Percentiles rank a stretch among this genome's conserved stretches.
Conservation (phyloP, 2,329 filamentous ascomycete genomes). For the Verticillium dahliae region DNA sequence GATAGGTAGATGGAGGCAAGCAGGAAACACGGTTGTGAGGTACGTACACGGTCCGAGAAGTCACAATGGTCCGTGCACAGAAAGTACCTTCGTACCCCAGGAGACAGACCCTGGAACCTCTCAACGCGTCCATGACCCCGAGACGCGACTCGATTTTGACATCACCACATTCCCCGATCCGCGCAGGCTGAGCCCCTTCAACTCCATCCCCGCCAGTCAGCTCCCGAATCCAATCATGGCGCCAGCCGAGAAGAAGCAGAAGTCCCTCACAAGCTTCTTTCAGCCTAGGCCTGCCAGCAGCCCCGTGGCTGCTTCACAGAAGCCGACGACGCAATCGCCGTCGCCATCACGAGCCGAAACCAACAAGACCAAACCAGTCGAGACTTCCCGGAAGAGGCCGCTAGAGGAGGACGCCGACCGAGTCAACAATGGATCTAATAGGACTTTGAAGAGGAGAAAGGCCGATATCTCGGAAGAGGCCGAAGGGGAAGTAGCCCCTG, state of each 20-base stretch:
- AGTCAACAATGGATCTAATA: conserved; percentile 32
- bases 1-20: no score
- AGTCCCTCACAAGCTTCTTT: conserved; percentile 84
- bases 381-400: conserved; percentile 40
- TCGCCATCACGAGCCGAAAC: conserved; percentile 3
- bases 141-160: conserved; percentile 2
- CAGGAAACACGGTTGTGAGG: no score
- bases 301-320: conserved; percentile 27
- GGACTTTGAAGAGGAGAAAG: conserved; percentile 38
- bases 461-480: conserved; percentile 26
- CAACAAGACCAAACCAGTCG: conserved; percentile 18
- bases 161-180: not conserved
- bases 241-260: conserved; percentile 58
- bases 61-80: no score
- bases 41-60: no score
- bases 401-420: conserved; percentile 40
- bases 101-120: not conserved
- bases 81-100: conserved; percentile 9
- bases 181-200: not conserved
- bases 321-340: conserved; percentile 17
- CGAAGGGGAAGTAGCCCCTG: conserved; percentile 27
- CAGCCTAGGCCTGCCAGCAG: conserved; percentile 52
- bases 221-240: conserved; percentile 15
- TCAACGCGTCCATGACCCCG: not conserved
- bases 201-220: not conserved